A percentile compares a stretch with the other conserved stretches of the same genome.
Conservation (phyloP, 2,329 filamentous ascomycete species). For the Alternaria novae-zelandiae region DNA sequence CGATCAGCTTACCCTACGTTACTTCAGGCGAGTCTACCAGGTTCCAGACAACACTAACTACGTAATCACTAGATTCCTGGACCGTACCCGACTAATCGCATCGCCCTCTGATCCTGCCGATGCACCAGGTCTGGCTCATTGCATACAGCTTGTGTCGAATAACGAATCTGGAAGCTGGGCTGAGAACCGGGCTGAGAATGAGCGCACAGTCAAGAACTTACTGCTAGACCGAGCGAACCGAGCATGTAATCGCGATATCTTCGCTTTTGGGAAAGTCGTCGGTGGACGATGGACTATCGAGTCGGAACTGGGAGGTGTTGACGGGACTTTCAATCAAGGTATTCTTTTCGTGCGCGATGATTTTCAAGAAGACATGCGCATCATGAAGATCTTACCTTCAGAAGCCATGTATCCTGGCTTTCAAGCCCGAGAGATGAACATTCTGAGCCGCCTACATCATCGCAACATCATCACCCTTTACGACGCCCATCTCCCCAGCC, state of each 20-base stretch:
- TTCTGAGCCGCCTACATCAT: background rate
- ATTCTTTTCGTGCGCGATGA: background rate
- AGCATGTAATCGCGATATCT: background rate
- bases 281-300: background rate
- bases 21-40: background rate
- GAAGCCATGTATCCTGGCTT: background rate
- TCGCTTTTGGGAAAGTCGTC: background rate
- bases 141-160: background rate
- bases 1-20: background rate
- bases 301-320: background rate
- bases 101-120: background rate
- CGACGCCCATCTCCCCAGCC: background rate
- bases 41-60: background rate
- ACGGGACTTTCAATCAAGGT: background rate
- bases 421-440: background rate
- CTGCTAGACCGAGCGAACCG: background rate
- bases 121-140: background rate
- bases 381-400: background rate
- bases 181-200: background rate
- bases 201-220: background rate
- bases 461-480: background rate
- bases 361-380: background rate
- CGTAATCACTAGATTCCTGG: background rate
- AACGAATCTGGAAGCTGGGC: background rate
- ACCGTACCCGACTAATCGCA: background rate